Evolutionary conservation across 345 rosid genomes (phyloP).

Genomic region (Psidium guajava): DNA sequence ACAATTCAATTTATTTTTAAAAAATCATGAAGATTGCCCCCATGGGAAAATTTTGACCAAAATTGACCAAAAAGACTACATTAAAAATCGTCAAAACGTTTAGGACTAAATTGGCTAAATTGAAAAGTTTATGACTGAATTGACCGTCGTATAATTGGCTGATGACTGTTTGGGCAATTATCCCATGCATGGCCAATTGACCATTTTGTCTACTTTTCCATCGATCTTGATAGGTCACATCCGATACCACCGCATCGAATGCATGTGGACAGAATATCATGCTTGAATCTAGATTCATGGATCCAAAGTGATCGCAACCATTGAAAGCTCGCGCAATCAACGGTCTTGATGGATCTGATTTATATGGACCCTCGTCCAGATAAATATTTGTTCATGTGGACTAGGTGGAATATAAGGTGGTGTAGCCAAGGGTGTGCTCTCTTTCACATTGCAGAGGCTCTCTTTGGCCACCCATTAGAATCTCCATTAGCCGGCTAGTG

Average conservation of each 20-base stretch:
- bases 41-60: too few species aligned
- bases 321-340: background rate
- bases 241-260: background rate
- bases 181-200: background rate
- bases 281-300: background rate
- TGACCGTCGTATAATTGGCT: too few species aligned
- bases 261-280: background rate
- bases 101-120: too few species aligned
- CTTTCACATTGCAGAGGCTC: background rate
- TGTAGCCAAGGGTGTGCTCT: background rate
- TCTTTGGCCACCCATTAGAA: background rate
- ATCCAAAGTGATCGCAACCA: background rate
- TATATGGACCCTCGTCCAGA: background rate
- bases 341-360: background rate
- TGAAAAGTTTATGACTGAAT: too few species aligned
- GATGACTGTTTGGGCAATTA: too few species aligned
- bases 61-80: too few species aligned
- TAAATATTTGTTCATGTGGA: background rate
- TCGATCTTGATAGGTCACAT: background rate
- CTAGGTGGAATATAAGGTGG: background rate
- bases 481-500: background rate
- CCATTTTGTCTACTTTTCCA: background rate
- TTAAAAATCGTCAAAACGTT: too few species aligned
- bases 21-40: too few species aligned
- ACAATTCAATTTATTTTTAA: too few species aligned